phyloP scores from a whole-genome alignment of 768 basidiomycete species.

The Mycena pura region DNA sequence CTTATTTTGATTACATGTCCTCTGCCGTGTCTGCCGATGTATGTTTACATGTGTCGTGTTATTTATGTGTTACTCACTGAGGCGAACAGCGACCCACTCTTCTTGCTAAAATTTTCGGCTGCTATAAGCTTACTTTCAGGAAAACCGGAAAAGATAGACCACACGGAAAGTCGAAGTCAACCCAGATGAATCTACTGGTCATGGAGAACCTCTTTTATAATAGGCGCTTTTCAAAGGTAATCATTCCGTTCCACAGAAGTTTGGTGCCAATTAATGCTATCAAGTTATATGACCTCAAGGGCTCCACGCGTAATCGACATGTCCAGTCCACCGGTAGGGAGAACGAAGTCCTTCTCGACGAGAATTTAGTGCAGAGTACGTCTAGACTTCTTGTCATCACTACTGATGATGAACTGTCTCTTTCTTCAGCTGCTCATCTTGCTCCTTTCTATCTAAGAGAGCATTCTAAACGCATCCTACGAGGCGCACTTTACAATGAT shows the following conservation, averaged over 20 bases:
- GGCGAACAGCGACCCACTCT: conserved; percentile 82
- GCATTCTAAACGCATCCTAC: conserved; percentile 91
- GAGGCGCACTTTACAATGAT: conserved; percentile 92
- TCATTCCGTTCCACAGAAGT: conserved; percentile 40
- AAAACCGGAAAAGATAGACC: conserved; percentile 75
- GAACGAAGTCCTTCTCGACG: conserved; percentile 95
- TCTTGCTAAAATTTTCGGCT: conserved; percentile 95
- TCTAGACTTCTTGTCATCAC: conserved; percentile 16
- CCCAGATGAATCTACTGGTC: conserved; percentile 93
- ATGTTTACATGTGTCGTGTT: conserved; percentile 34
- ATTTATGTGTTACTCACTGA: conserved; percentile 12
- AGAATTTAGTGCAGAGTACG: conserved; percentile 92
- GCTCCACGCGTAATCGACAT: conserved; percentile 92
- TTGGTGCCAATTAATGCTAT: neutral
- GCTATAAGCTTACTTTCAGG: conserved; percentile 91
- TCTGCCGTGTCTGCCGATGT: conserved; percentile 89
- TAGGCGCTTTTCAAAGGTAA: conserved; percentile 84
- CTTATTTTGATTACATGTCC: conserved; percentile 98
- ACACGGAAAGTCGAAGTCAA: conserved; percentile 72
- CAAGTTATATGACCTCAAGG: conserved; percentile 94
- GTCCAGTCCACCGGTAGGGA: conserved; percentile 89
- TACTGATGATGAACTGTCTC: conserved; percentile 16
- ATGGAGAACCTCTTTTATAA: conserved; percentile 99
- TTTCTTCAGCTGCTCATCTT: conserved; percentile 67
- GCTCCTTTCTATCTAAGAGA: conserved; percentile 95